Evolutionary conservation across 2,329 filamentous ascomycete species (phyloP).

Genomic region (Penicillium sp.): DNA sequence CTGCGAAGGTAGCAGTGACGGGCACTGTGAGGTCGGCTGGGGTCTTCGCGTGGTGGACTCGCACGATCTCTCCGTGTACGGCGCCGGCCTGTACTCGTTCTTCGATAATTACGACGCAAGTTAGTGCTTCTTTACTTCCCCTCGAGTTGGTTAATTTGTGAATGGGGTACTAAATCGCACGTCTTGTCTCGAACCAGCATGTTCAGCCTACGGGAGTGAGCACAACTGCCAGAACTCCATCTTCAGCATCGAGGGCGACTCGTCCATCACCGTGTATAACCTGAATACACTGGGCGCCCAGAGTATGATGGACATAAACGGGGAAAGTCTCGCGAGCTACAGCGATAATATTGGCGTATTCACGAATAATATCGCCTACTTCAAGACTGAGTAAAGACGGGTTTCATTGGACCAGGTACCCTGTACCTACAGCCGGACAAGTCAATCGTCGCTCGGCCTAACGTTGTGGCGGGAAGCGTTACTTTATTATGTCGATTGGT

Average conservation of each 20-base stretch:
- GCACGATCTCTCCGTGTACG: slow-evolving; percentile 52
- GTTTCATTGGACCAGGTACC: no score
- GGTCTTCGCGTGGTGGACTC: not conserved
- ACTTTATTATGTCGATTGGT: no score
- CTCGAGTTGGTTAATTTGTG: no score
- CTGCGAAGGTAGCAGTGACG: not conserved
- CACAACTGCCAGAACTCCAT: slow-evolving; percentile 56
- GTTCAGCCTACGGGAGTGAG: slow-evolving; percentile 44
- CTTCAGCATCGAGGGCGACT: slow-evolving; percentile 51
- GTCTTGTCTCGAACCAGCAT: slow-evolving; percentile 24
- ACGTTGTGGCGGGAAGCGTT: no score
- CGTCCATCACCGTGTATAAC: slow-evolving; percentile 48
- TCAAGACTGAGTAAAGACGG: slow-evolving; percentile 26
- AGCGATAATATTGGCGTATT: slow-evolving; percentile 55
- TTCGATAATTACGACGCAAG: slow-evolving; percentile 54
- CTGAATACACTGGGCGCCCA: slow-evolving; percentile 54
- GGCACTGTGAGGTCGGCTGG: not conserved
- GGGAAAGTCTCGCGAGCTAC: slow-evolving; percentile 48
- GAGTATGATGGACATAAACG: slow-evolving; percentile 53
- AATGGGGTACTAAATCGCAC: no score
- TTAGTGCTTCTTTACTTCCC: not conserved
- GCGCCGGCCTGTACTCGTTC: slow-evolving; percentile 60
- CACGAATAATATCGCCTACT: slow-evolving; percentile 50
- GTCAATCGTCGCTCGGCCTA: no score
- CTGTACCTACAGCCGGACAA: no score